phyloP scores from a whole-genome alignment of 2,329 filamentous ascomycete species.

The Chrysoporthe puriensis region DNA sequence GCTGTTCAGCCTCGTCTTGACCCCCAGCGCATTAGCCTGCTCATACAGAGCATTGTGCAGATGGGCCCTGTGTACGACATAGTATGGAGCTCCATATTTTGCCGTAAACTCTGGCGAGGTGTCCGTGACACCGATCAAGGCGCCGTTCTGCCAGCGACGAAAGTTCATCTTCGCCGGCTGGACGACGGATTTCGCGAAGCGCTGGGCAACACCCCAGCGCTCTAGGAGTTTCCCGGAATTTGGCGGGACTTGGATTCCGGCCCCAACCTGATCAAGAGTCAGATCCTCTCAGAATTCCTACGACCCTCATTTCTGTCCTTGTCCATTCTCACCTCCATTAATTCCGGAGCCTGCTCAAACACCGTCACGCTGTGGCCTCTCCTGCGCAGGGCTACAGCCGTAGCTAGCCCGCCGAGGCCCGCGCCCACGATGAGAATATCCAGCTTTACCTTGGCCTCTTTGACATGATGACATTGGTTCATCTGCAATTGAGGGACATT shows the following conservation, averaged over 20 bases:
- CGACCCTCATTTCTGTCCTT: background rate
- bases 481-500: no score
- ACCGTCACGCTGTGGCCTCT: constrained; percentile 44
- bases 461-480: background rate
- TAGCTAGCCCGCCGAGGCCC: constrained; percentile 46
- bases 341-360: constrained; percentile 43
- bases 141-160: constrained; percentile 40
- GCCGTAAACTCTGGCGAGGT: constrained; percentile 37
- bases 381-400: constrained; percentile 42
- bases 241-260: constrained; percentile 45
- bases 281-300: background rate
- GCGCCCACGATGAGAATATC: constrained; percentile 43
- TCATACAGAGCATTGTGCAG: constrained; percentile 37
- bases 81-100: constrained; percentile 37
- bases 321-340: constrained; percentile 43
- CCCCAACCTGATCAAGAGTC: constrained; percentile 35
- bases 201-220: constrained; percentile 38
- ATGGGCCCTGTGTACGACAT: constrained; percentile 40
- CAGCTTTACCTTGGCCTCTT: constrained; percentile 26
- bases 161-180: constrained; percentile 40
- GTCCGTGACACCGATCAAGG: constrained; percentile 40
- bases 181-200: constrained; percentile 35
- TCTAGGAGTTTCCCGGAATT: constrained; percentile 40
- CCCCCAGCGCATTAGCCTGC: constrained; percentile 35
- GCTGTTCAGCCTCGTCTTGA: constrained; percentile 32